Percentiles rank a stretch among this genome's conserved stretches.
phyloP scores from a whole-genome alignment of 441 rosid species.

The Jatropha podagrica region DNA sequence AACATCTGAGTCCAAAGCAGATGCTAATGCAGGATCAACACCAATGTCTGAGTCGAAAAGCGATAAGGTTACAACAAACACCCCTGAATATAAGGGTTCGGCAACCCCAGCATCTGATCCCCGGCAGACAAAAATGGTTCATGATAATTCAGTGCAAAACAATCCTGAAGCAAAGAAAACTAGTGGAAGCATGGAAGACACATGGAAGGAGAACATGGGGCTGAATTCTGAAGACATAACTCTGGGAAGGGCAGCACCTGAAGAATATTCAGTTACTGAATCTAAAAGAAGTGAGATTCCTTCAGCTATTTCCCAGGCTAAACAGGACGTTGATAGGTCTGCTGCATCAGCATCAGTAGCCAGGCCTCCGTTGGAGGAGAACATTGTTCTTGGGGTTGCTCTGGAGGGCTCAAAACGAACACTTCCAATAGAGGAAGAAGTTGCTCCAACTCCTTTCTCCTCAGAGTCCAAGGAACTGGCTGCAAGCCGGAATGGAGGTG shows the following conservation, averaged over 20 bases:
- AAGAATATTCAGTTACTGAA: conserved; percentile 25
- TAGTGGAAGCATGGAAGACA: conserved; percentile 30
- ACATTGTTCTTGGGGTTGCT: conserved; percentile 87
- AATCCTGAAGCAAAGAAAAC: conserved; percentile 31
- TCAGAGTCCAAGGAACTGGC: conserved; percentile 58
- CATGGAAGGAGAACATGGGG: conserved; percentile 23
- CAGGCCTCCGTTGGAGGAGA: conserved; percentile 67
- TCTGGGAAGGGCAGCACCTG: conserved; percentile 12
- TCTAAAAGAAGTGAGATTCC: conserved; percentile 26
- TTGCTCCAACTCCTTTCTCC: conserved; percentile 31
- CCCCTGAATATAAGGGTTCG: conserved; percentile 30
- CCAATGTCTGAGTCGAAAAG: conserved; percentile 36
- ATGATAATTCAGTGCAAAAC: conserved; percentile 20
- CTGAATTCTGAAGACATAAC: conserved; percentile 10
- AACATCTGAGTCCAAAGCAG: conserved; percentile 31
- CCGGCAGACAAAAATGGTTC: conserved; percentile 13
- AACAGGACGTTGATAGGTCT: conserved; percentile 46
- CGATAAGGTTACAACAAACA: conserved; percentile 32
- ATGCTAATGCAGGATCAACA: conserved; percentile 33
- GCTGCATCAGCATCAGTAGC: conserved; percentile 27
- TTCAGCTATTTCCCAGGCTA: conserved; percentile 27
- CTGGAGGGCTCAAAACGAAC: conserved; percentile 84
- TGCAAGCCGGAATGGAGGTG: conserved; percentile 38
- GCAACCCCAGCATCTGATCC: conserved; percentile 22
- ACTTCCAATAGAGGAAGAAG: conserved; percentile 81